Conservation (phyloP, 352 stramenopile species). For the Phytophthora pinifolia region DNA sequence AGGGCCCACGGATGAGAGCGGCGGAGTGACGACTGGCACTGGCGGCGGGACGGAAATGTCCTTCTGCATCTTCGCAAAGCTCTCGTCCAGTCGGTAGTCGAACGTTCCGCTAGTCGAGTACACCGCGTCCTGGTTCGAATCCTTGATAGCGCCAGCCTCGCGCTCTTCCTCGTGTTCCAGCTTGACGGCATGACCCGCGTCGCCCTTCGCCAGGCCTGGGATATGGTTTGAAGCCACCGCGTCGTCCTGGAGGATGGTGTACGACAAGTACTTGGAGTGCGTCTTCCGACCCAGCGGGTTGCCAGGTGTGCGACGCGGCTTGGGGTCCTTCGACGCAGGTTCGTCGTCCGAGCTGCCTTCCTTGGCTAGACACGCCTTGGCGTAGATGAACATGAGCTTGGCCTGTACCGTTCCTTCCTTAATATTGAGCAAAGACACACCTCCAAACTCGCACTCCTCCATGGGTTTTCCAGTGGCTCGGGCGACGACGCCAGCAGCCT, state of each 20-base stretch:
- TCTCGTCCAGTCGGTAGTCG: slow-evolving; percentile 22
- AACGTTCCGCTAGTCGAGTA: slow-evolving; percentile 11
- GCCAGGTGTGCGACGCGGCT: slow-evolving; percentile 24
- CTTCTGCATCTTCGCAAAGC: slow-evolving; percentile 32
- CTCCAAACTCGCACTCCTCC: slow-evolving; percentile 66
- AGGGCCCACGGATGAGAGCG: slow-evolving; percentile 16
- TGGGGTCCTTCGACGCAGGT: slow-evolving; percentile 12
- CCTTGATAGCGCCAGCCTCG: slow-evolving; percentile 5
- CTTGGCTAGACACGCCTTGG: slow-evolving; percentile 73
- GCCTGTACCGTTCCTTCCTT: slow-evolving; percentile 67
- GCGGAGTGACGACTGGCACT: slow-evolving; percentile 9
- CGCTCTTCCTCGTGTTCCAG: slow-evolving; percentile 3
- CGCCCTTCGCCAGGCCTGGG: slow-evolving; percentile 4
- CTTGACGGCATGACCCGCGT: slow-evolving; percentile 1
- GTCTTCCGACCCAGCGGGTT: slow-evolving; percentile 44
- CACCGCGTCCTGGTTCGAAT: not conserved
- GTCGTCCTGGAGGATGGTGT: slow-evolving; percentile 38
- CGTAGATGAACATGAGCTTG: slow-evolving; percentile 70
- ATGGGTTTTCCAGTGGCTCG: slow-evolving; percentile 55
- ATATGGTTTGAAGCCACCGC: slow-evolving; percentile 23
- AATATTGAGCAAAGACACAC: slow-evolving; percentile 55
- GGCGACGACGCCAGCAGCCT: slow-evolving; percentile 53
- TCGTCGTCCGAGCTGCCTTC: slow-evolving; percentile 33
- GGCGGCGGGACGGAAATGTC: slow-evolving; percentile 28
- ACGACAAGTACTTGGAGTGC: slow-evolving; percentile 37